These are phyloP conservation scores for Fusarium marasasianum DNA, from an alignment of 2,329 filamentous ascomycete genomes.

Conservation along the genomic window DNA sequence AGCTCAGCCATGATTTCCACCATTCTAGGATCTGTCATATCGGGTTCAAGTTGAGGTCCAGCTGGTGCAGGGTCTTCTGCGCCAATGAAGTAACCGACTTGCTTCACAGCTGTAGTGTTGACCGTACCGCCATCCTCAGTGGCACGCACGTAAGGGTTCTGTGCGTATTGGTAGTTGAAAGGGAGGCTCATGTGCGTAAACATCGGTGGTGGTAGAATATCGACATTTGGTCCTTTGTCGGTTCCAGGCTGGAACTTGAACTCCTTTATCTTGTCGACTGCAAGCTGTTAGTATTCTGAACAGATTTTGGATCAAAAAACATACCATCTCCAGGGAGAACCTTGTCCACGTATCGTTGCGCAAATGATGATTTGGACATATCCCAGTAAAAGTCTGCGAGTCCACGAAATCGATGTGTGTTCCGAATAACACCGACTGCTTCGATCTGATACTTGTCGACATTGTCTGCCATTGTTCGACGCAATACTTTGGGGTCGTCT, in stretches of 20 bases:
- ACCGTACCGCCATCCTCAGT: slow-evolving; percentile 65
- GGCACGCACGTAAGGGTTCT: slow-evolving; percentile 80
- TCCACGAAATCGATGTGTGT: slow-evolving; percentile 88
- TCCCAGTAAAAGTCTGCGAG: slow-evolving; percentile 90
- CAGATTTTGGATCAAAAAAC: not conserved
- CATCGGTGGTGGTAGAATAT: slow-evolving; percentile 82
- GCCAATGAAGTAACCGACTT: slow-evolving; percentile 67
- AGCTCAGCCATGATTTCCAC: slow-evolving; percentile 72
- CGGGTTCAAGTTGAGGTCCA: slow-evolving; percentile 69
- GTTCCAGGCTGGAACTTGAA: slow-evolving; percentile 74
- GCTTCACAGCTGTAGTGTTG: slow-evolving; percentile 68
- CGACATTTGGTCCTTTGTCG: slow-evolving; percentile 67
- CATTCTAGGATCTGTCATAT: slow-evolving; percentile 68
- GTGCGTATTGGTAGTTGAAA: slow-evolving; percentile 83
- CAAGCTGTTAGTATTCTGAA: not conserved
- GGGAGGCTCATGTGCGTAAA: slow-evolving; percentile 79
- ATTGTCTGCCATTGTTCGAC: slow-evolving; percentile 77
- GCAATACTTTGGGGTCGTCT: slow-evolving; percentile 64
- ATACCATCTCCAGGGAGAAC: slow-evolving; percentile 77
- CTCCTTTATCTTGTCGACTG: slow-evolving; percentile 62
- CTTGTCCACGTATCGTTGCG: slow-evolving; percentile 74
- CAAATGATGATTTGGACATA: slow-evolving; percentile 73
- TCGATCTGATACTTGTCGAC: slow-evolving; percentile 72
- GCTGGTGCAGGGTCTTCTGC: slow-evolving; percentile 68
- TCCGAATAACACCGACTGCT: slow-evolving; percentile 75